Evolutionary conservation across 2,329 filamentous ascomycete species (phyloP).

Genomic region (Phialophora chinensis): DNA sequence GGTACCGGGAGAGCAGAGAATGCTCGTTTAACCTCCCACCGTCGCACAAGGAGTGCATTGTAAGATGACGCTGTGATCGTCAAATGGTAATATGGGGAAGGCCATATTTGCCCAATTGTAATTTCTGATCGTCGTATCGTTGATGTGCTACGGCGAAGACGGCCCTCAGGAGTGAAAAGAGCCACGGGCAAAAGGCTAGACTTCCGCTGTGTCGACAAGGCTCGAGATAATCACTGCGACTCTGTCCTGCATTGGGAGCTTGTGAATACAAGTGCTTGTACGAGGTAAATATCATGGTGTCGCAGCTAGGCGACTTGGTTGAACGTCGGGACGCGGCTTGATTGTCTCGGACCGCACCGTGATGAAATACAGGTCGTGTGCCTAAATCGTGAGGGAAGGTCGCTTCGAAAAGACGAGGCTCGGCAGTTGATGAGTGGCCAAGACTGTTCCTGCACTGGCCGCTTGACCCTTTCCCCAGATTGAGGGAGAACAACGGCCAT

Average conservation of each 20-base stretch:
- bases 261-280: neutral
- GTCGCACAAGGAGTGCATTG: neutral
- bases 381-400: neutral
- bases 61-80: conserved; percentile 7
- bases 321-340: conserved; percentile 8
- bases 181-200: neutral
- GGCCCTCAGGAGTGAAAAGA: neutral
- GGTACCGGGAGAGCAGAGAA: neutral
- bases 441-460: conserved; percentile 1
- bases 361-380: neutral
- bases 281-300: neutral
- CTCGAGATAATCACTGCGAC: neutral
- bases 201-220: neutral
- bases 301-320: conserved; percentile 1
- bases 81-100: neutral
- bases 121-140: conserved; percentile 7
- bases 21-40: conserved; percentile 2
- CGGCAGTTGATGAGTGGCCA: neutral
- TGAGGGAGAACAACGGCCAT: conserved; percentile 16
- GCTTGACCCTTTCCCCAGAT: conserved; percentile 14
- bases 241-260: neutral
- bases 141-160: neutral
- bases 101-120: neutral
- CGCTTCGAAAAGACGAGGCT: conserved; percentile 9
- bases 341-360: conserved; percentile 9